These are phyloP conservation scores for Neurospora sp. DNA, from an alignment of 495 filamentous ascomycete species.

Conservation along the genomic window DNA sequence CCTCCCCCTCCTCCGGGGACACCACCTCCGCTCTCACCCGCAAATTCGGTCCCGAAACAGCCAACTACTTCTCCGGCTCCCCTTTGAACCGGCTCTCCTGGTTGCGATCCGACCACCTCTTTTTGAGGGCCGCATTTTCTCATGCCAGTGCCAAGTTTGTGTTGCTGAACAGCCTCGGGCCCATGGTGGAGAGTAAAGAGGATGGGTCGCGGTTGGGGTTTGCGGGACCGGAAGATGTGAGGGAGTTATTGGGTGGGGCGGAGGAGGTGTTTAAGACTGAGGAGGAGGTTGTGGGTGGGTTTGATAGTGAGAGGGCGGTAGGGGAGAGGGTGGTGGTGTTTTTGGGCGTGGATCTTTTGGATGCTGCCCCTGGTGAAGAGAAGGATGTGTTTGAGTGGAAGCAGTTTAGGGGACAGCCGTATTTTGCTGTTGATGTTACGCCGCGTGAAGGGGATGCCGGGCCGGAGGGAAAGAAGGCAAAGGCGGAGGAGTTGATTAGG, in stretches of 20 bases:
- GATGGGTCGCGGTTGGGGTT: neutral
- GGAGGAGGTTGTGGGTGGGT: neutral
- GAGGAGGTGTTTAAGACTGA: neutral
- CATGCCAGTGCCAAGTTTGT: conserved; percentile 65
- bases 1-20: conserved; percentile 51
- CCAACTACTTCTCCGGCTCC: conserved; percentile 88
- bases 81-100: conserved; percentile 64
- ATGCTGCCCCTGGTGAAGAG: neutral
- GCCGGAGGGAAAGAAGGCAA: conserved; percentile 8
- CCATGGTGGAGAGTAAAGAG: conserved; percentile 44
- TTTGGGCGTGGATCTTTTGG: neutral
- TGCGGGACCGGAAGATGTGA: neutral
- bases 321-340: neutral
- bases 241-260: neutral
- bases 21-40: conserved; percentile 75
- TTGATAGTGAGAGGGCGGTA: neutral
- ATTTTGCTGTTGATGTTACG: conserved; percentile 84
- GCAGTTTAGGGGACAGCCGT: conserved; percentile 64
- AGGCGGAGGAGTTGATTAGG: conserved; percentile 40
- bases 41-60: conserved; percentile 82
- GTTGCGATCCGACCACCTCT: conserved; percentile 66
- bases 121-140: conserved; percentile 65
- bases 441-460: conserved; percentile 32
- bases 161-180: conserved; percentile 67
- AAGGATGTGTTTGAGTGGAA: conserved; percentile 25